Base-by-base conservation (phyloP, 306 rosid species). In the Lotus japonicus region DNA sequence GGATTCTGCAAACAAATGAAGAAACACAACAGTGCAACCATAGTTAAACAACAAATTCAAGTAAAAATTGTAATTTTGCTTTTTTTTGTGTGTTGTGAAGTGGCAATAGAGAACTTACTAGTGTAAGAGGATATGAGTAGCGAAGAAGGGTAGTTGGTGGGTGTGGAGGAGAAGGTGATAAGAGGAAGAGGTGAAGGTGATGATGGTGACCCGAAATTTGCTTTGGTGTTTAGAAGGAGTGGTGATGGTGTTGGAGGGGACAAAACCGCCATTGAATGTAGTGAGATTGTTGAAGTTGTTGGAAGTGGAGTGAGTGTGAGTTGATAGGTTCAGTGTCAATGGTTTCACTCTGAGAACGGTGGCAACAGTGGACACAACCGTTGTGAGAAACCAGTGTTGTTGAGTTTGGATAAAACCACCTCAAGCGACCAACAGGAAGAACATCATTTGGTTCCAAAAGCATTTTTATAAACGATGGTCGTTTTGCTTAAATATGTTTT, bases 1-100 rank as follows among this genome's bases (percentile, higher is more conserved):
- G 12, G 84, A 77, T 77, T 88, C 90, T 85, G 71, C 56, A 56
- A 77, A 71, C 35, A 36, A 44, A 41, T 2, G 11, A 48, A 46
- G 5, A 64, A 64, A 52, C 11, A 15, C 2, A 21, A 11, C 73
- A 52, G 17, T 9, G 72, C 21, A 57, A 46, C 19, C 14, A 56
- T 5, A 2, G 2, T 19, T 5, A 6, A 59, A 43, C 13, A 71
- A 44, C 14, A 69, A 53, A 50, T 36, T 11, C 36, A 31, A 36
- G 10, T 38, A 33, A 19, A 52, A 64, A 43, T 10, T 26, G 31
- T 2, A 26, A 2, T 26, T 26, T 7, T 12, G 2, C 3, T 28
- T 23, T 44, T 23, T 5, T 35, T 31, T 4, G 1, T 18, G 19
- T 28, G n/a, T 1, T 14, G 46, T 48, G 6, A 26, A 38, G 11